phyloP scores from a whole-genome alignment of 306 rosid species.

The Begonia masoniana region DNA sequence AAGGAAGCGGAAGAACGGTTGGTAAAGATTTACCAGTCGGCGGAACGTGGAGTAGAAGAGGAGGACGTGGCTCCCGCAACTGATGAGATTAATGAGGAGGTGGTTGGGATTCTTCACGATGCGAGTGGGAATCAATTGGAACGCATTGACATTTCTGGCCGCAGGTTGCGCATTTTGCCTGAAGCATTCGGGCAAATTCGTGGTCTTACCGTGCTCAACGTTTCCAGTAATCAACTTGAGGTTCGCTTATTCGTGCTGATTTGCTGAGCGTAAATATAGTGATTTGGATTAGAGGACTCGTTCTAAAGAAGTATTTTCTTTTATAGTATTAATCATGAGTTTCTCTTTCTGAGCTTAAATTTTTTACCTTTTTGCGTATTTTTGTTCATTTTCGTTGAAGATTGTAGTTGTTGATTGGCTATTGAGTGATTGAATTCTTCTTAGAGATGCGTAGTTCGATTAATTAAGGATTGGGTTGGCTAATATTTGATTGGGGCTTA shows the following conservation, averaged over 20 bases:
- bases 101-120: slow-evolving; percentile 48
- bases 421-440: not conserved
- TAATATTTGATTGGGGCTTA: not conserved
- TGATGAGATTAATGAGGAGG: slow-evolving; percentile 48
- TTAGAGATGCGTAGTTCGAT: not conserved
- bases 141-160: slow-evolving; percentile 41
- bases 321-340: not conserved
- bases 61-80: slow-evolving; percentile 4
- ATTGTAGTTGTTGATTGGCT: not conserved
- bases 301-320: not conserved
- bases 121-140: slow-evolving; percentile 45
- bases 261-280: not conserved
- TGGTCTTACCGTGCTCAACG: slow-evolving; percentile 40
- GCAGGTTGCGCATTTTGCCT: slow-evolving; percentile 39
- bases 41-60: slow-evolving; percentile 13
- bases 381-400: not conserved
- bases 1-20: slow-evolving; percentile 69
- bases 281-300: not conserved
- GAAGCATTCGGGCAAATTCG: slow-evolving; percentile 57
- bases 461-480: not conserved
- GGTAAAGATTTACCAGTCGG: slow-evolving; percentile 55
- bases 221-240: slow-evolving; percentile 60
- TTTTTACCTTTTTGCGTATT: not conserved
- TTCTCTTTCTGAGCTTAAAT: not conserved
- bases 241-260: slow-evolving; percentile 15